Evolutionary conservation across 2,329 filamentous ascomycete genomes (phyloP), one percentile per base, ranked within the genome.

Genomic region (Xenoacremonium recifei): DNA sequence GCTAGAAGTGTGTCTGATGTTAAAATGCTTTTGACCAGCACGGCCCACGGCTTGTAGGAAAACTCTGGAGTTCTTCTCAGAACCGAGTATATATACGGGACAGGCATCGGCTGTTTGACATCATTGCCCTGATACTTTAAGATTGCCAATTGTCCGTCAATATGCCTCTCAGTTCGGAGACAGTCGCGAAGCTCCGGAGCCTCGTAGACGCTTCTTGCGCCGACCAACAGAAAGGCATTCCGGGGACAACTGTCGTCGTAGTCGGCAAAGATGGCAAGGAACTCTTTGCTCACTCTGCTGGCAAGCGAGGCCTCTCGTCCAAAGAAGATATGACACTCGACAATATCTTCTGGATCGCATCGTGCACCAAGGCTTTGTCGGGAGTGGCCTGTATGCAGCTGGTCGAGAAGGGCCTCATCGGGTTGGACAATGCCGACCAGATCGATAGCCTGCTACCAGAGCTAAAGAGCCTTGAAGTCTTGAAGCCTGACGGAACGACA

Each of bases 341-440:
- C 29, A 79, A 69, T 7, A 64, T 80, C 1, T 86, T 83, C 55
- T 80, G 73, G 75, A 66, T 81, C 5, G 77, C 77, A 0, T 79
- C 75, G 0, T 79, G 74, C 53, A 79, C 78, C 13, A 82, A 82
- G 60, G 66, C 79, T 65, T 61, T 81, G 11, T 63, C 68, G 0
- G 75, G 68, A 0, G 59, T 80, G 12, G 74, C 76, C 1, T 70
- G 66, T 35, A 78, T 82, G 74, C 77, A 82, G 55, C 68, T 78
- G 1, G 77, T 81, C 2, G 79, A 82, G 53, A 61, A 69, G 38
- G 76, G 73, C 0, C 48, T 57, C 7, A 50, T 80, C 15, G 61
- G 50, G 1, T 61, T 81, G 1, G 77, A 81, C 37, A 71, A 78
- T 44, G 63, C 61, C 0, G 62, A 65, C 0, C 65, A 72, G 38